These are phyloP conservation scores for Pleurotus salmoneostramineus DNA, from an alignment of 768 basidiomycete genomes.

Conservation along the genomic window DNA sequence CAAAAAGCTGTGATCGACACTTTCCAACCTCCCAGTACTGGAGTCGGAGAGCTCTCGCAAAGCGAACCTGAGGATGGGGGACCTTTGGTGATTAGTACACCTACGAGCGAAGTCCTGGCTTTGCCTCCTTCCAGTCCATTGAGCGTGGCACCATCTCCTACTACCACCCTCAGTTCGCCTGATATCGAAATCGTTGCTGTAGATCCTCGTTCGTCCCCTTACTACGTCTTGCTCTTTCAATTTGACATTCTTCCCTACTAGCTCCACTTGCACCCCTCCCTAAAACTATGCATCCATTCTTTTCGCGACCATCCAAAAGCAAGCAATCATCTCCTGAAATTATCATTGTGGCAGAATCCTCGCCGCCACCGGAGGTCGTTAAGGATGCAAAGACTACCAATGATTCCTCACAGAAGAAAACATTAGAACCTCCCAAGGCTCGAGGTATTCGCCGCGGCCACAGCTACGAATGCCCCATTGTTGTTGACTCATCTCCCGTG, in stretches of 20 bases:
- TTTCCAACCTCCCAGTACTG: no score
- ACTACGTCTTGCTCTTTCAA: not conserved
- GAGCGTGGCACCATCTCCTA: not conserved
- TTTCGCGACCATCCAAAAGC: conserved; percentile 7
- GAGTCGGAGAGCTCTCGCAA: no score
- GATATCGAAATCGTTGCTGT: conserved; percentile 1
- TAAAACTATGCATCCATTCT: conserved; percentile 15
- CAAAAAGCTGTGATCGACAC: no score
- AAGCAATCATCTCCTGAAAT: not conserved
- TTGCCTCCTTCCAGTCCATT: not conserved
- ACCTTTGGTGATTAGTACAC: not conserved
- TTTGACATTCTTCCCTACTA: not conserved
- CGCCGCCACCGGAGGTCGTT: not conserved
- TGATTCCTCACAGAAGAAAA: conserved; percentile 6
- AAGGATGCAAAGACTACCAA: not conserved
- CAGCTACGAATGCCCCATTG: conserved; percentile 3
- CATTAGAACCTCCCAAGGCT: not conserved
- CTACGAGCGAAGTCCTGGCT: not conserved
- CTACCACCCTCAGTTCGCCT: not conserved
- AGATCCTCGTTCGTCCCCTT: not conserved
- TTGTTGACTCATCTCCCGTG: conserved; percentile 1
- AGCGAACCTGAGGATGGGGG: not conserved
- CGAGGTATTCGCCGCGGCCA: not conserved
- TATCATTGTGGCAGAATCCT: not conserved
- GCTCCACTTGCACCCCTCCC: not conserved